A percentile compares a stretch with the other conserved stretches of the same genome.
These are phyloP conservation scores for Microascus cirrosus DNA, from an alignment of 2,329 filamentous ascomycete species.

Conservation along the genomic window DNA sequence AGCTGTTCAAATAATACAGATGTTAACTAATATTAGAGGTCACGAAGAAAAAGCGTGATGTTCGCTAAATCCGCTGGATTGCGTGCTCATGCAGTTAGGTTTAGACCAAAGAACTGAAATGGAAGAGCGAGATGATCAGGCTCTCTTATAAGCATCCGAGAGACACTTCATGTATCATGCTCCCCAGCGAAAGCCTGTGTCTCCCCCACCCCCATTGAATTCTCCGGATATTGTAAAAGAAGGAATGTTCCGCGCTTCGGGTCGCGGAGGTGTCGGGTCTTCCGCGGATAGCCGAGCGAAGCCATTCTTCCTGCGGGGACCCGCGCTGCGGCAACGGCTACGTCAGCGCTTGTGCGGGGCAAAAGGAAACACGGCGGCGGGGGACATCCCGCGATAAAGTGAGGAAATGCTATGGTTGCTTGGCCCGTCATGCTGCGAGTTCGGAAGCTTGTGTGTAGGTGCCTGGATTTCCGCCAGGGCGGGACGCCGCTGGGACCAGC, in stretches of 20 bases:
- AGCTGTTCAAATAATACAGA: neutral
- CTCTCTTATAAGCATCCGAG: no score
- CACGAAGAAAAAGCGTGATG: neutral
- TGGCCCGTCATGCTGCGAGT: neutral
- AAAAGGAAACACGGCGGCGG: no score
- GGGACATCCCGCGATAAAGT: no score
- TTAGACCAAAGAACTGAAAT: no score
- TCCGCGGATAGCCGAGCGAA: slow-evolving; percentile 4
- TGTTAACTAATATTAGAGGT: neutral
- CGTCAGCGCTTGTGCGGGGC: no score
- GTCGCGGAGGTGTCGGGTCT: neutral
- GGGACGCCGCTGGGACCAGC: neutral
- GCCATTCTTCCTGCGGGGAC: neutral
- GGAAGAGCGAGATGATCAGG: no score
- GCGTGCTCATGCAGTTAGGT: no score
- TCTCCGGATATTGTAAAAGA: neutral
- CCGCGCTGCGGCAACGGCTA: neutral
- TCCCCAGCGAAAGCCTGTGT: no score
- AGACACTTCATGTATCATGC: no score
- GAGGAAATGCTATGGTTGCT: no score
- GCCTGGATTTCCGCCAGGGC: neutral
- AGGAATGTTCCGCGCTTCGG: slow-evolving; percentile 1
- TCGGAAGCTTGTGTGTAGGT: neutral
- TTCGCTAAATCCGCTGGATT: no score
- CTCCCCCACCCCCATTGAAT: no score